Evolutionary conservation across 2,329 filamentous ascomycete genomes (phyloP), one percentile per base, ranked within the genome.

Genomic region (Didymellaceae sp.): DNA sequence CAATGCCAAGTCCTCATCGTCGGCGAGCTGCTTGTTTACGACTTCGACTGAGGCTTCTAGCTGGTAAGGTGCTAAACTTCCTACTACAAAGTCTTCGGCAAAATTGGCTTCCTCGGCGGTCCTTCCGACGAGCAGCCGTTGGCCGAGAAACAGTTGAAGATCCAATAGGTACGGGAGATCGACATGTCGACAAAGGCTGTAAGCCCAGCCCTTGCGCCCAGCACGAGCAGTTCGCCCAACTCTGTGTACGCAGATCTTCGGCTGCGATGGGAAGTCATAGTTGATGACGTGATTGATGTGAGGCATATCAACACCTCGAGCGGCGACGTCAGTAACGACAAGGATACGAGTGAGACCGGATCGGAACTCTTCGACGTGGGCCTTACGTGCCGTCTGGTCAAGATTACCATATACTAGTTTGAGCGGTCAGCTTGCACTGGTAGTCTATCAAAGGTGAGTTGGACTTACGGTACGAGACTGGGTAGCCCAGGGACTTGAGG

Each of bases 251-350:
- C 95, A 99, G 32, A 99, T 86, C 75, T 99, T 99, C 16, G 94
- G 91, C 66, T 97, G 94, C 1, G 93, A 89, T 3, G 94, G 93
- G 59, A 99, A 99, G 68, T 97, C 93, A 74, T 96, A 99, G 78
- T 99, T 97, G 78, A 99, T 93, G 52, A 99, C 94, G 70, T 99
- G 97, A 48, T 91, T 92, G 26, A 99, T 81, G 37, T 97, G 84
- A 0, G 94, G 94, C 61, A 99, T 96, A 84, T 99, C 94, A 55
- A 99, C 95, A 85, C 94, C 94, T 84, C 94, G 85, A 17, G 94
- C 94, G 11, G 94, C 94, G 45, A 99, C 91, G 71, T 99, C 94
- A 1, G 94, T 99, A 34, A 97, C 93, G 2, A 99, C 92, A 7
- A 99, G 77, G 38, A 99, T 91, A 61, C 96, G 93, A 0, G 90